Percentiles rank a stretch among this genome's conserved stretches.
phyloP scores from a whole-genome alignment of 169 alveolate species.

The Plasmodium sp. region DNA sequence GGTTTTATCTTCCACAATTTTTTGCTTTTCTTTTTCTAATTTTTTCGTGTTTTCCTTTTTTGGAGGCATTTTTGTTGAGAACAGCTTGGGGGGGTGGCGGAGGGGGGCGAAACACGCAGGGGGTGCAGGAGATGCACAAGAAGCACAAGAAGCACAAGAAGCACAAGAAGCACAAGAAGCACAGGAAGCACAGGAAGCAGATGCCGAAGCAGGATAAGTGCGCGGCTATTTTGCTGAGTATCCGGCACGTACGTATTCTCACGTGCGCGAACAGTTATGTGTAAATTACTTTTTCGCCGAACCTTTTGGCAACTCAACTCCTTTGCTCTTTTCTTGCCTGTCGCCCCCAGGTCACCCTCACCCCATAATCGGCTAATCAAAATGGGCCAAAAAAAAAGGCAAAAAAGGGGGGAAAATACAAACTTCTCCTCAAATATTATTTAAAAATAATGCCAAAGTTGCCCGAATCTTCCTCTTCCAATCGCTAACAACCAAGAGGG shows the following conservation, averaged over 20 bases:
- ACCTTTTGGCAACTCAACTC: not conserved
- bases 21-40: constrained; percentile 96
- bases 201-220: not conserved
- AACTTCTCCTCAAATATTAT: not conserved
- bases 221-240: not conserved
- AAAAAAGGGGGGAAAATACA: not conserved
- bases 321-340: not conserved
- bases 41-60: constrained; percentile 91
- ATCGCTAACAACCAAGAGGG: not conserved
- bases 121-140: not conserved
- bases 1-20: constrained; percentile 98
- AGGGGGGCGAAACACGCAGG: not conserved
- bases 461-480: not conserved
- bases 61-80: constrained; percentile 82
- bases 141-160: no score
- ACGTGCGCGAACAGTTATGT: not conserved
- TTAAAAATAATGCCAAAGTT: not conserved
- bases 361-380: not conserved
- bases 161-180: no score
- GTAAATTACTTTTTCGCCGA: not conserved
- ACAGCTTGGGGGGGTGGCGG: not conserved
- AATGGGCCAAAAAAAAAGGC: not conserved
- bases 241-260: not conserved
- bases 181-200: not conserved
- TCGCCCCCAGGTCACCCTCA: not conserved